Base-by-base conservation (phyloP, 495 filamentous ascomycete species). In the Apodospora peruviana region DNA sequence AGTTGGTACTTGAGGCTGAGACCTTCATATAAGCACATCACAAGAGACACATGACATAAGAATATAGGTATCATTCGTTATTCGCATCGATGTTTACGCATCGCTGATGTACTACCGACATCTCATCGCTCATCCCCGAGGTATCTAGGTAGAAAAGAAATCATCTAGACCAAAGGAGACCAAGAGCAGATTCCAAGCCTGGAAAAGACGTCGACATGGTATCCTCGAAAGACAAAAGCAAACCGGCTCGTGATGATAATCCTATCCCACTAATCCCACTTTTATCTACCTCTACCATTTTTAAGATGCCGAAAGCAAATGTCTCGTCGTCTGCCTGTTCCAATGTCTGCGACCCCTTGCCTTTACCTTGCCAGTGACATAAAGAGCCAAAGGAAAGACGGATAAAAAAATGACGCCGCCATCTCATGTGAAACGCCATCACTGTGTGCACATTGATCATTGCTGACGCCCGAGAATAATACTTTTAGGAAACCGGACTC, bases 271-370 rank as follows among this genome's bases (percentile, higher is more conserved):
- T 42, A 37, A 38, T 39, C 24, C 25, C 48, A 22, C 21, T 48
- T 55, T 59, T 55, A 51, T 59, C 52, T 59, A 59, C 52, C 52
- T 59, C 52, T 55, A 55, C 52, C 52, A 50, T 42, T 10, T 12
- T 40, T 11, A 17, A 17, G 12, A 40, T 40, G 16, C 8, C 25
- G 36, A 11, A 12, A 21, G 9, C 12, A 19, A 48, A 19, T 52
- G 24, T 36, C 32, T 38, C 22, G 11, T 12, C 24, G 7, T 18
- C 21, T 29, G 27, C 47, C 39, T 40, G 43, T 29, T 32, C 4
- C 11, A 10, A 16, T 5, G 11, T 14, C 22, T 18, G 20, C 29
- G 16, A 25, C 5, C 14, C n/a, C n/a, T n/a, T n/a, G 7, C 27
- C 27, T 7, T 32, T 32, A 32, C 7, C 27, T 32, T 32, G 27